Evolutionary conservation across 2,329 filamentous ascomycete genomes (phyloP).

Genomic region (Parasarocladium wereldwijsianum): DNA sequence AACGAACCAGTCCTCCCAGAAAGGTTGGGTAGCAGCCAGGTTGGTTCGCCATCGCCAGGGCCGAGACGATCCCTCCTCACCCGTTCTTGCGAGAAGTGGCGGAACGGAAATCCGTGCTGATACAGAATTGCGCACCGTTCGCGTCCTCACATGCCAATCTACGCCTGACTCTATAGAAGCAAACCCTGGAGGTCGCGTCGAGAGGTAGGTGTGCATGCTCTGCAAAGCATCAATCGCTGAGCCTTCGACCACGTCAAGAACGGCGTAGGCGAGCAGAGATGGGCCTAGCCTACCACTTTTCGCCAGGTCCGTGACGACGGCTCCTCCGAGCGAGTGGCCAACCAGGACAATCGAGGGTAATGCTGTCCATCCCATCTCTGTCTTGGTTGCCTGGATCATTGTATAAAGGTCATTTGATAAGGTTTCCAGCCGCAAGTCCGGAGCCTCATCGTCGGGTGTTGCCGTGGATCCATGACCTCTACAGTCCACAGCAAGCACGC

Average conservation of each 20-base stretch:
- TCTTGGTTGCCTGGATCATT: slow-evolving; percentile 53
- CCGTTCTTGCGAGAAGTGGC: slow-evolving; percentile 46
- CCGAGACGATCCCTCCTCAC: slow-evolving; percentile 19
- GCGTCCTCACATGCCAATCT: slow-evolving; percentile 83
- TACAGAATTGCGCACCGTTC: slow-evolving; percentile 68
- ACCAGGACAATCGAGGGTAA: slow-evolving; percentile 69
- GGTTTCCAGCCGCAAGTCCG: slow-evolving; percentile 59
- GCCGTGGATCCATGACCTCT: slow-evolving; percentile 69
- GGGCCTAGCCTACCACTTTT: slow-evolving; percentile 48
- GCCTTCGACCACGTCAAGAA: slow-evolving; percentile 90
- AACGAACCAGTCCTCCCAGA: slow-evolving; percentile 89
- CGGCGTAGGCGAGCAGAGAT: slow-evolving; percentile 68
- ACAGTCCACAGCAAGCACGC: slow-evolving; percentile 74
- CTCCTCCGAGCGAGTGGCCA: slow-evolving; percentile 85
- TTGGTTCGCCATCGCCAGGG: slow-evolving; percentile 80
- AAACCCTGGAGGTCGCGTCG: slow-evolving; percentile 67
- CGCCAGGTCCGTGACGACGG: slow-evolving; percentile 76
- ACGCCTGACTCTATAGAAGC: slow-evolving; percentile 65
- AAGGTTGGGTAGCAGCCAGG: slow-evolving; percentile 67
- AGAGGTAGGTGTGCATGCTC: slow-evolving; percentile 86
- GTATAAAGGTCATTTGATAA: slow-evolving; percentile 58
- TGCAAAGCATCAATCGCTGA: slow-evolving; percentile 89
- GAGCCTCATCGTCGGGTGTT: slow-evolving; percentile 21
- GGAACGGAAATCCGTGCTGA: slow-evolving; percentile 86
- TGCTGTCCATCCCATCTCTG: slow-evolving; percentile 55